phyloP scores from a whole-genome alignment of 169 alveolate genomes.

The Plasmodium falciparum region DNA sequence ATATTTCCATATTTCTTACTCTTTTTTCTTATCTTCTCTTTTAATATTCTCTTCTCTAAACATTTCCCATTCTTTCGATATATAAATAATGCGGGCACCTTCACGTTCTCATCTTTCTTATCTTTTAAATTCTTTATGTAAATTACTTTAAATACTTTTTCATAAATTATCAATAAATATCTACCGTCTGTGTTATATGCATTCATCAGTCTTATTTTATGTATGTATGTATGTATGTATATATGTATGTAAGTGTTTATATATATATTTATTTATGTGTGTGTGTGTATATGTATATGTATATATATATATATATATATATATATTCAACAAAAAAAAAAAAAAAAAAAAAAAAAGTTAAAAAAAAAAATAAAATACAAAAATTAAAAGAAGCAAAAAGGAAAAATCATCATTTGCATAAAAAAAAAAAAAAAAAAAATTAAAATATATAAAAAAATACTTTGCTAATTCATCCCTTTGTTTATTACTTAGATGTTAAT shows the following conservation, averaged over 20 bases:
- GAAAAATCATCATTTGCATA: not conserved
- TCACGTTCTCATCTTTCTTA: slow-evolving; percentile 47
- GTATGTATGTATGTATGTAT: not conserved
- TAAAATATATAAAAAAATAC: not conserved
- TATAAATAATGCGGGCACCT: slow-evolving; percentile 46
- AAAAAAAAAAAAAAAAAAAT: not conserved
- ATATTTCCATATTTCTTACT: slow-evolving; percentile 50
- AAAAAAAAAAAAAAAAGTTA: not conserved
- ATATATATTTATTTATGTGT: not conserved
- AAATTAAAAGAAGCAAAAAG: not conserved
- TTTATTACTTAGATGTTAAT: no score
- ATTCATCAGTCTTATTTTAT: slow-evolving; percentile 54
- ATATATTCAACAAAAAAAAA: not conserved
- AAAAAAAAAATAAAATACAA: not conserved
- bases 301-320: not conserved
- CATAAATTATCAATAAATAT: slow-evolving; percentile 66
- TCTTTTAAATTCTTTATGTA: slow-evolving; percentile 72
- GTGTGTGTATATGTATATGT: not conserved
- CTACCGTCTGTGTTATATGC: slow-evolving; percentile 72
- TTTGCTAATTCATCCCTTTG: not conserved
- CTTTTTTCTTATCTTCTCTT: slow-evolving; percentile 58
- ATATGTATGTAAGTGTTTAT: not conserved
- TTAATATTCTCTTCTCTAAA: slow-evolving; percentile 49
- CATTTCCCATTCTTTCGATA: slow-evolving; percentile 67
- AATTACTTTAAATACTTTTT: slow-evolving; percentile 73